These are phyloP conservation scores for Yamadazyma akitaensis DNA, from an alignment of 805 yeast genomes.

Conservation along the genomic window DNA sequence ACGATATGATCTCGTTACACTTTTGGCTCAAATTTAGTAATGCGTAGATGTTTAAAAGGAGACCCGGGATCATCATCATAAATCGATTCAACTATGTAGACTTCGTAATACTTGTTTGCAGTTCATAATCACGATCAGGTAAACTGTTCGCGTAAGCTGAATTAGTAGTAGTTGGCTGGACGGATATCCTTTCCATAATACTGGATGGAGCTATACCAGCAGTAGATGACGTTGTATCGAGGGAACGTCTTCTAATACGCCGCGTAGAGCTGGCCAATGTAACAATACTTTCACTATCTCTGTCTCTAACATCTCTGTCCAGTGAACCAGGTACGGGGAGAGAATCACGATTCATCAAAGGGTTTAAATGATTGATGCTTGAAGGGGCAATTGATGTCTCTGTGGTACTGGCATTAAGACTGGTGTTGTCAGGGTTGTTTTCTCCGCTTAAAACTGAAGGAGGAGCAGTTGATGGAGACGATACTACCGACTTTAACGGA, in stretches of 20 bases:
- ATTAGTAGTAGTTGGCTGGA: slow-evolving; percentile 26
- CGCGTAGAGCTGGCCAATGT: slow-evolving; percentile 42
- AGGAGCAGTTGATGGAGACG: slow-evolving; percentile 37
- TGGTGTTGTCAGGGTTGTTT: slow-evolving; percentile 23
- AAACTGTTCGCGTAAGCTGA: slow-evolving; percentile 22
- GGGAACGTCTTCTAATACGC: slow-evolving; percentile 37
- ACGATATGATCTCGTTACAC: not conserved
- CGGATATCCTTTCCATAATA: slow-evolving; percentile 52
- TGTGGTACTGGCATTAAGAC: slow-evolving; percentile 44
- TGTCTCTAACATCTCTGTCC: slow-evolving; percentile 17
- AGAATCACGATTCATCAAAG: slow-evolving; percentile 27
- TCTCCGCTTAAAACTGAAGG: slow-evolving; percentile 38
- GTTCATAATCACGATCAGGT: slow-evolving; percentile 4
- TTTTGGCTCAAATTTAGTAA: not conserved
- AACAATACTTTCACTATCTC: slow-evolving; percentile 42
- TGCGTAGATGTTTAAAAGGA: not conserved
- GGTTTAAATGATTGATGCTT: slow-evolving; percentile 10
- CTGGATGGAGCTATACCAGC: slow-evolving; percentile 75
- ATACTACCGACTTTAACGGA: slow-evolving; percentile 46
- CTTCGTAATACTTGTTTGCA: slow-evolving; percentile 7
- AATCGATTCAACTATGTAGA: not conserved
- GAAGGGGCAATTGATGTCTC: slow-evolving; percentile 51
- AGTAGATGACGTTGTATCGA: slow-evolving; percentile 60
- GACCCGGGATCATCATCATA: not conserved
- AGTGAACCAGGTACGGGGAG: slow-evolving; percentile 40